Evolutionary conservation across 768 basidiomycete species (phyloP), one percentile per base, ranked within the genome.

Genomic region (Crepidotus variabilis): DNA sequence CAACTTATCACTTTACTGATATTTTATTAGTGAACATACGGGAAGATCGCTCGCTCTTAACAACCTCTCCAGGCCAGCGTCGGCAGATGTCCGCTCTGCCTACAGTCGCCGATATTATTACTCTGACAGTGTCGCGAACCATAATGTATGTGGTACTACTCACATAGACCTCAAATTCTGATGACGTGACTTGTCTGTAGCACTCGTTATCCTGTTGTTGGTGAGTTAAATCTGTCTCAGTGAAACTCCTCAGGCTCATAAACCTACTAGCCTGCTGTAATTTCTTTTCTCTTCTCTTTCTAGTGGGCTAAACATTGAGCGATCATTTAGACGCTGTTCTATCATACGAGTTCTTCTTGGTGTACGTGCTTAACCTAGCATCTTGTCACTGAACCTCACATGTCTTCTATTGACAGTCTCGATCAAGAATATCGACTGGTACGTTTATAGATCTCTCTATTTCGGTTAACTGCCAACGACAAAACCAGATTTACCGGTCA

Each of bases 401-500:
- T n/a, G n/a, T 47, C 35, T 2, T 54, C 32, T 2, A 20, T 22
- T 23, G n/a, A 18, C 16, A 55, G 55, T 7, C 21, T 55, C 18
- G 36, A 55, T 36, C 48, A 49, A 28, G 55, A 55, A 24, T 55
- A 50, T 50, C 20, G 18, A 47, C 34, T 55, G 47, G 55, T 55
- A 39, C 10, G 10, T 39, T 11, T 35, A 11, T 39, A 10, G 24
- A 6, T 14, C 11, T 20, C 2, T 35, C 46, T 8, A n/a, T n/a
- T n/a, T n/a, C n/a, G n/a, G n/a, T n/a, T 46, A 33, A 14, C 13
- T 32, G 6, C 6, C 24, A n/a, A n/a, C n/a, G n/a, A n/a, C 28
- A 28, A 32, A 11, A 14, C 21, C 56, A 76, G 75, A 71, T 76
- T 33, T 64, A 72, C 48, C 63, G 58, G 21, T 57, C 70, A 2